Evolutionary conservation across 2,329 filamentous ascomycete genomes (phyloP).

Genomic region (Aspergillus alliaceus): DNA sequence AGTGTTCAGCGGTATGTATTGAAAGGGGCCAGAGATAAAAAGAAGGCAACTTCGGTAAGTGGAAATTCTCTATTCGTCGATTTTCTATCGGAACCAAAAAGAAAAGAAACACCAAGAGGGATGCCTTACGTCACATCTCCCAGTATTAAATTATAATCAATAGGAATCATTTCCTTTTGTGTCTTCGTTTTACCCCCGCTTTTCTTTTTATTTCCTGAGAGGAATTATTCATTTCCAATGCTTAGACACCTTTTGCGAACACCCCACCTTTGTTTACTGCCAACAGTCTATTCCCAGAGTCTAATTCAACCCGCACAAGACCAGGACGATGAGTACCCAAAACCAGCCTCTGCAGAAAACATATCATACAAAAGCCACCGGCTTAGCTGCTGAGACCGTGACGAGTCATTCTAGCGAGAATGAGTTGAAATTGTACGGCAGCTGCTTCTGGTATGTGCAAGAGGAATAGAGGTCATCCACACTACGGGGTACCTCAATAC

Average conservation of each 20-base stretch:
- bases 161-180: background rate
- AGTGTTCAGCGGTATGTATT: slow-evolving; percentile 67
- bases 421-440: slow-evolving; percentile 75
- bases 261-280: background rate
- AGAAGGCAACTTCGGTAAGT: slow-evolving; percentile 56
- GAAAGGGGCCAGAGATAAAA: slow-evolving; percentile 65
- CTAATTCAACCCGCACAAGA: slow-evolving; percentile 17
- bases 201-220: no score
- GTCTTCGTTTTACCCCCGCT: background rate
- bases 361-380: slow-evolving; percentile 71
- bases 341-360: slow-evolving; percentile 61
- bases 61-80: background rate
- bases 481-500: slow-evolving; percentile 1
- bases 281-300: slow-evolving; percentile 4
- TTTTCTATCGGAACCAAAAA: background rate
- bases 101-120: background rate
- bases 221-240: background rate
- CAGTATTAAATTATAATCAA: background rate
- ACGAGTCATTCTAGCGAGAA: slow-evolving; percentile 69
- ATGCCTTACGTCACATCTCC: slow-evolving; percentile 2
- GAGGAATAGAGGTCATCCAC: background rate
- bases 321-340: slow-evolving; percentile 48
- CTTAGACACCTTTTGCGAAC: background rate
- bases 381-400: slow-evolving; percentile 66
- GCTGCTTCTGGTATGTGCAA: slow-evolving; percentile 72